These are phyloP conservation scores for Debaryomyces subglobosus DNA, from an alignment of 1,139 yeast species.

Conservation along the genomic window DNA sequence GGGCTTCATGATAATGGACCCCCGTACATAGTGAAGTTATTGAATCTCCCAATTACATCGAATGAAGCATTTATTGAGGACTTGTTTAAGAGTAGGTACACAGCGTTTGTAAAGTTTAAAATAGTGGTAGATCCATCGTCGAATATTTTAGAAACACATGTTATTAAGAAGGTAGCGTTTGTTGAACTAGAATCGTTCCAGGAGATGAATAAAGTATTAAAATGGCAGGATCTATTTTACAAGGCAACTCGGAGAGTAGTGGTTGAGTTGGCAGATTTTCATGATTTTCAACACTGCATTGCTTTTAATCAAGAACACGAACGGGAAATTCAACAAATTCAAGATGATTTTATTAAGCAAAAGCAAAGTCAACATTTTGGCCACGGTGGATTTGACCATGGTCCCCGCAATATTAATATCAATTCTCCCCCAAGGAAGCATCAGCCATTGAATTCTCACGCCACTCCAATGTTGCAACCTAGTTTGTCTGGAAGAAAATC, in stretches of 20 bases:
- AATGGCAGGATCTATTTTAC: conserved; percentile 50
- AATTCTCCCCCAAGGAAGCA: conserved; percentile 10
- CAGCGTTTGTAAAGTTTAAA: conserved; percentile 43
- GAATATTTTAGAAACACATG: conserved; percentile 41
- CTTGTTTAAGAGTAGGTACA: conserved; percentile 46
- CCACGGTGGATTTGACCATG: conserved; percentile 8
- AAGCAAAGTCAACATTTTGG: conserved; percentile 22
- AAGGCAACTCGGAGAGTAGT: conserved; percentile 43
- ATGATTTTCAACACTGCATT: conserved; percentile 51
- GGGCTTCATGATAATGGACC: conserved; percentile 39
- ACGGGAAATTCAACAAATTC: conserved; percentile 32
- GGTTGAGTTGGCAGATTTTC: conserved; percentile 50
- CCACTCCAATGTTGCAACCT: neutral
- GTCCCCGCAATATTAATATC: conserved; percentile 9
- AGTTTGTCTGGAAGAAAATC: conserved; percentile 1
- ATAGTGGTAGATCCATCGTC: conserved; percentile 47
- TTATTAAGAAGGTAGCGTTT: conserved; percentile 59
- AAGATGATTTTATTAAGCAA: conserved; percentile 33
- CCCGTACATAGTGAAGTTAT: conserved; percentile 60
- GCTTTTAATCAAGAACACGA: conserved; percentile 42
- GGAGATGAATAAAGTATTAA: conserved; percentile 49
- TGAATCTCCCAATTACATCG: conserved; percentile 50
- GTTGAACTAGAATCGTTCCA: conserved; percentile 54
- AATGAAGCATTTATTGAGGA: conserved; percentile 45
- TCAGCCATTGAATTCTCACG: conserved; percentile 1